These are phyloP conservation scores for Fonsecaea multimorphosa DNA, from an alignment of 2,329 filamentous ascomycete genomes.

Conservation along the genomic window DNA sequence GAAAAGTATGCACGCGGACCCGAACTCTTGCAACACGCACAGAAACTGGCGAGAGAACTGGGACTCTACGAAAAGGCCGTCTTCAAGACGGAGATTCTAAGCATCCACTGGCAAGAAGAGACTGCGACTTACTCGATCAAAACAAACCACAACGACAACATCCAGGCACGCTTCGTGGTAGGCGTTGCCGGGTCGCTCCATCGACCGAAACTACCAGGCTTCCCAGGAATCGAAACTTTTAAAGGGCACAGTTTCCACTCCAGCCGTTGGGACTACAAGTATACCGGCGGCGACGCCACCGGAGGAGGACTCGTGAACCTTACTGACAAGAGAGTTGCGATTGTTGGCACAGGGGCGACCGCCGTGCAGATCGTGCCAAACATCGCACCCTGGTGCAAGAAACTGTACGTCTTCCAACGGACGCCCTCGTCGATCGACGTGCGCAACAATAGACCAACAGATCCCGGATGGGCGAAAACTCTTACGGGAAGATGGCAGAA, in stretches of 20 bases:
- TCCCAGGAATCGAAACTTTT: conserved; percentile 43
- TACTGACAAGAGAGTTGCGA: conserved; percentile 41
- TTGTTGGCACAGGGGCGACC: conserved; percentile 50
- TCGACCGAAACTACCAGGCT: conserved; percentile 37
- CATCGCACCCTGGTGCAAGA: conserved; percentile 34
- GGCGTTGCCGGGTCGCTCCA: conserved; percentile 49
- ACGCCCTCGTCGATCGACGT: conserved; percentile 45
- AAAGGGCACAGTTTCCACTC: conserved; percentile 53
- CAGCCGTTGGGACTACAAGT: conserved; percentile 52
- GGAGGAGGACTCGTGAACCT: conserved; percentile 16
- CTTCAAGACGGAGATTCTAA: conserved; percentile 33
- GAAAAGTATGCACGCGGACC: conserved; percentile 32
- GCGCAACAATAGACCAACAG: conserved; percentile 35
- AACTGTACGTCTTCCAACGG: conserved; percentile 48
- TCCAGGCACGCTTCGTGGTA: conserved; percentile 50
- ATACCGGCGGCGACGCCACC: conserved; percentile 46
- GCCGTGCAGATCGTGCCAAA: conserved; percentile 52
- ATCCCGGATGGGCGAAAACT: conserved; percentile 21
- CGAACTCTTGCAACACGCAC: conserved; percentile 30
- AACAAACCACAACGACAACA: conserved; percentile 36
- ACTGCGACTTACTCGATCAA: conserved; percentile 28
- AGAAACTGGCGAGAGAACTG: conserved; percentile 26
- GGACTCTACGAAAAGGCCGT: conserved; percentile 26
- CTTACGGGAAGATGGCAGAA: conserved; percentile 41
- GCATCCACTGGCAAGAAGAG: conserved; percentile 29